Evolutionary conservation across 768 basidiomycete species (phyloP).

Genomic region (Cyathus striatus): DNA sequence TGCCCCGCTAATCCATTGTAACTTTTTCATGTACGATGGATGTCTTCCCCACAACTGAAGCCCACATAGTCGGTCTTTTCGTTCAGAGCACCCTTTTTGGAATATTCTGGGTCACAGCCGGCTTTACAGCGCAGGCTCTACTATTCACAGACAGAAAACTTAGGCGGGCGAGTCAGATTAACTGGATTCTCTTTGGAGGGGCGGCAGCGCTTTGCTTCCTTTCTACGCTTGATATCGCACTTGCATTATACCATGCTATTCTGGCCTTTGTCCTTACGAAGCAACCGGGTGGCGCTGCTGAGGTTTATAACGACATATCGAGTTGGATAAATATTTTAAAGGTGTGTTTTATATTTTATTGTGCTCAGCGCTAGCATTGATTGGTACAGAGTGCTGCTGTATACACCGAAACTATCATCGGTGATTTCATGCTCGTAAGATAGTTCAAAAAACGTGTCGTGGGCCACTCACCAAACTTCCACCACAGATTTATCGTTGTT

Average conservation of each 20-base stretch:
- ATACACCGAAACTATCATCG: constrained; percentile 6
- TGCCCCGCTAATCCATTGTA: no score
- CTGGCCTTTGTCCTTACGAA: constrained; percentile 9
- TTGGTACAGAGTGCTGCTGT: constrained; percentile 3
- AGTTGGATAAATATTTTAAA: constrained; percentile 9
- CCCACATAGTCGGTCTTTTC: constrained; percentile 8
- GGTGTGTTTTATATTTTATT: constrained; percentile 1
- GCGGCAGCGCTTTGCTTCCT: constrained; percentile 1
- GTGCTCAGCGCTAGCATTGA: no score
- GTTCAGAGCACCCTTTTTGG: constrained; percentile 7
- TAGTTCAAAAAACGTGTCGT: no score
- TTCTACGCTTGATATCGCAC: constrained; percentile 7
- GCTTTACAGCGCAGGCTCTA: constrained; percentile 6
- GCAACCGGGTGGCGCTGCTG: constrained; percentile 6
- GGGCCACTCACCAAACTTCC: no score
- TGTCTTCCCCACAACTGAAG: constrained; percentile 9
- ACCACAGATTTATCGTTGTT: constrained; percentile 18
- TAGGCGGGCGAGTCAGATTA: constrained; percentile 1
- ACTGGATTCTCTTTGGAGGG: constrained; percentile 5
- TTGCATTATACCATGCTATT: constrained; percentile 8
- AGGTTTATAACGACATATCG: constrained; percentile 6
- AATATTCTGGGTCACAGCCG: constrained; percentile 7
- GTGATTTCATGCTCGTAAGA: constrained; percentile 9
- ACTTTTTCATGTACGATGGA: no score
- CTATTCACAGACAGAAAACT: background rate